phyloP scores from a whole-genome alignment of 1,284 basidiomycete species.

The Athelia sp. region DNA sequence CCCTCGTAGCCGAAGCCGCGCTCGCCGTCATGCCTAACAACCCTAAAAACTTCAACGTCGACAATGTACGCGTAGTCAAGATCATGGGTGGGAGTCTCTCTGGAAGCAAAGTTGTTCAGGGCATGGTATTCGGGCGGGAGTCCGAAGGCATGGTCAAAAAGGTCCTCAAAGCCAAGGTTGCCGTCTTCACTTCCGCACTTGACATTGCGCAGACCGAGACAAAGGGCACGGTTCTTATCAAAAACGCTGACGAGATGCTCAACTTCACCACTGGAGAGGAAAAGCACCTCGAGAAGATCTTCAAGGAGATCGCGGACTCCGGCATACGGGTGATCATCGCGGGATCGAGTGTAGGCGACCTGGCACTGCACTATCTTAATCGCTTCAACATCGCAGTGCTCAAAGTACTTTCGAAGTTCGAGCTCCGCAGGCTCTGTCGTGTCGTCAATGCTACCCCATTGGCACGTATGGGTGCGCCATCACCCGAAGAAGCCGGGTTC shows the following conservation, averaged over 20 bases:
- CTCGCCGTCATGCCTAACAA: slow-evolving; percentile 87
- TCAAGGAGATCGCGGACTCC: slow-evolving; percentile 96
- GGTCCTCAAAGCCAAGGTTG: slow-evolving; percentile 81
- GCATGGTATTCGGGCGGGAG: slow-evolving; percentile 98
- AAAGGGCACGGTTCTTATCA: slow-evolving; percentile 96
- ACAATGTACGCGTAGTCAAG: slow-evolving; percentile 98
- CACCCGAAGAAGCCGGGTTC: slow-evolving; percentile 92
- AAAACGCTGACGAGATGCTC: slow-evolving; percentile 94
- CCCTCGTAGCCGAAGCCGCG: slow-evolving; percentile 90
- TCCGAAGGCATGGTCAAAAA: slow-evolving; percentile 89
- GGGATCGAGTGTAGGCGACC: slow-evolving; percentile 90
- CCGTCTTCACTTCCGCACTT: slow-evolving; percentile 89
- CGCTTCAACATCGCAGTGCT: slow-evolving; percentile 91
- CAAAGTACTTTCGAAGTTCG: slow-evolving; percentile 98
- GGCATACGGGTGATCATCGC: slow-evolving; percentile 94
- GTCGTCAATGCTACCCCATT: slow-evolving; percentile 96
- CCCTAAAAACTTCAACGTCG: slow-evolving; percentile 92
- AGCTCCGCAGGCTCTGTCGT: slow-evolving; percentile 89
- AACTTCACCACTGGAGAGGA: slow-evolving; percentile 97
- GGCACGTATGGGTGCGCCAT: slow-evolving; percentile 93
- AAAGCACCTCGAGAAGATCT: slow-evolving; percentile 94
- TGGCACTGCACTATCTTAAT: slow-evolving; percentile 97
- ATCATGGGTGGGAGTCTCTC: slow-evolving; percentile 92
- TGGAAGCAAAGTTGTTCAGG: slow-evolving; percentile 85
- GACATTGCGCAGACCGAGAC: slow-evolving; percentile 98